Evolutionary conservation across 2,329 filamentous ascomycete genomes (phyloP), one percentile per base, ranked within the genome.

Genomic region (Sordariomycetes sp.): DNA sequence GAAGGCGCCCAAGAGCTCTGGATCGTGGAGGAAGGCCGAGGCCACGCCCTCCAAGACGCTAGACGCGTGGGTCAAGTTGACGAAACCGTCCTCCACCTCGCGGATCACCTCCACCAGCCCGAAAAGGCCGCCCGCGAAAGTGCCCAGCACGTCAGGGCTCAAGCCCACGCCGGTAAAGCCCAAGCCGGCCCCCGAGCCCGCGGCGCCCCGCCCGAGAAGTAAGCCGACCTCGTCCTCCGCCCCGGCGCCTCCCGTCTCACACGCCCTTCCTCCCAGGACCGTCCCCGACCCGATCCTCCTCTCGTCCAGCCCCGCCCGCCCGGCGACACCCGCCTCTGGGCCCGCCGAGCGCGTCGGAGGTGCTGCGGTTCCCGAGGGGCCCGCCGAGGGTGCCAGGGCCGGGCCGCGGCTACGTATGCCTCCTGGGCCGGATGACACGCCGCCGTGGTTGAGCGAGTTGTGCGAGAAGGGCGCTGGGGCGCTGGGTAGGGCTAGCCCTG

Each of bases 261-360:
- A 70, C 64, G 60, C 62, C 58, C 63, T 65, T 61, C 70, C 60
- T 64, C 61, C 71, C 69, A 76, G 73, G 64, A 68, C 63, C 59
- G 62, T 59, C 62, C 63, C 64, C 64, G 68, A 76, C 63, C 62
- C 73, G 60, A 75, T 77, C 66, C 54, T 71, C 61, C 70, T 77
- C 65, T 66, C 70, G 62, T 76, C 74, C 65, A 76, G 74, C 60
- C 74, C 75, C 55, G 61, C 65, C 65, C 58, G 35, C 52, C 32
- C 65, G 61, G 20, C 36, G 28, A 48, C 51, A 48, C 28, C 35
- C 10, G 6, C 39, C 36, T 10, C 22, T 8, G 25, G 20, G 13
- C 10, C 3, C n/a, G 22, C 39, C 56, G 28, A 24, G 24, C 2
- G 15, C 52, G 10, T 22, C 34, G 56, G 24, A 6, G 24, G 45